These are phyloP conservation scores for Carnegiea gigantea DNA, from an alignment of 179 eudicot species.

Conservation along the genomic window DNA sequence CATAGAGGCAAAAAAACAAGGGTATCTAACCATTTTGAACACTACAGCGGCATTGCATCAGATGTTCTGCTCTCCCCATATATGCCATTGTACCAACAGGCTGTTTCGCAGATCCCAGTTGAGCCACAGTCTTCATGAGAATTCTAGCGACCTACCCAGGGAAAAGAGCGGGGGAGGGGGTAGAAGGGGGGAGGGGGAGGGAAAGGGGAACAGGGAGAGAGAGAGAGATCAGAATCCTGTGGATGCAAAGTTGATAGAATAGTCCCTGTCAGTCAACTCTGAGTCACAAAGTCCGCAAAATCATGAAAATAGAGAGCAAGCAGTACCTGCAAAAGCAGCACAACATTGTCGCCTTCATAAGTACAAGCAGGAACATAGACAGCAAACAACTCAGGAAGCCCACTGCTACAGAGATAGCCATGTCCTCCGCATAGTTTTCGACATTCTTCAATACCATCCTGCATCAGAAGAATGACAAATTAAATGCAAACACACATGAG, in stretches of 20 bases:
- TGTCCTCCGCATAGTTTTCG: slow-evolving; percentile 97
- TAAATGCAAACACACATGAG: background rate
- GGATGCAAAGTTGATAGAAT: background rate
- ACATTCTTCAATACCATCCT: slow-evolving; percentile 98
- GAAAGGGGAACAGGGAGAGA: too few relatives aligned
- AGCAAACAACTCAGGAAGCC: slow-evolving; percentile 95
- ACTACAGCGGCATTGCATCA: slow-evolving; percentile 56
- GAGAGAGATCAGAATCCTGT: background rate
- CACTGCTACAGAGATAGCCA: slow-evolving; percentile 93
- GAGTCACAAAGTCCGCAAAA: background rate
- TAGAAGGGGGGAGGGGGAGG: too few relatives aligned
- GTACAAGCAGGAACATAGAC: slow-evolving; percentile 95
- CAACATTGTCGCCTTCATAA: slow-evolving; percentile 92
- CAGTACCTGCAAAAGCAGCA: slow-evolving; percentile 79
- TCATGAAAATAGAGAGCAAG: background rate
- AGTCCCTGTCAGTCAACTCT: too few relatives aligned
- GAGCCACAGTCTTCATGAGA: slow-evolving; percentile 88
- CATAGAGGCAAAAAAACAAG: background rate
- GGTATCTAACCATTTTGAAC: slow-evolving; percentile 56
- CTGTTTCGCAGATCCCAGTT: slow-evolving; percentile 64
- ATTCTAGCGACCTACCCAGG: slow-evolving; percentile 79
- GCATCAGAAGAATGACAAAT: slow-evolving; percentile 8
- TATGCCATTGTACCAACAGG: slow-evolving; percentile 79
- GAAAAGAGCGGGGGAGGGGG: background rate
- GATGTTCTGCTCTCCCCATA: slow-evolving; percentile 69